phyloP scores from a whole-genome alignment of 768 basidiomycete species.

The Kwoniella europaea region DNA sequence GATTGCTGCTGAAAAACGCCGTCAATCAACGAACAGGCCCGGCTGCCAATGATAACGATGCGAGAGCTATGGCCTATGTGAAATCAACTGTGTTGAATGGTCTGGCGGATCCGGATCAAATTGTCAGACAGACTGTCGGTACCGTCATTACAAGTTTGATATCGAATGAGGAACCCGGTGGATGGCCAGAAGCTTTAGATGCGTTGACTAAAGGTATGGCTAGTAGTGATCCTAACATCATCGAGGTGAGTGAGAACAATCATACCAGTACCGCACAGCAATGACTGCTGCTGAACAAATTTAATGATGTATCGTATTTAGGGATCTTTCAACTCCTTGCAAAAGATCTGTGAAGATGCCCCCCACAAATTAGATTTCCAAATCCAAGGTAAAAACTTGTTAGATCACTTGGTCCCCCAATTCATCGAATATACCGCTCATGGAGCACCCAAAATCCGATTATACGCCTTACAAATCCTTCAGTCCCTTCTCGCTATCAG shows the following conservation, averaged over 20 bases:
- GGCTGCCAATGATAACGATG: constrained; percentile 66
- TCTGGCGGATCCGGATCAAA: constrained; percentile 73
- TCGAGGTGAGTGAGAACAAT: constrained; percentile 71
- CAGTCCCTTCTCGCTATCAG: constrained; percentile 89
- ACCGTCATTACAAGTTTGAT: constrained; percentile 91
- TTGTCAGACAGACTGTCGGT: constrained; percentile 92
- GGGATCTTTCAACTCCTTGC: constrained; percentile 92
- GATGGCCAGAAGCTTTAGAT: constrained; percentile 93
- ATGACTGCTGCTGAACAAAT: not conserved
- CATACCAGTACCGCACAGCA: not conserved
- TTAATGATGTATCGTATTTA: constrained; percentile 43
- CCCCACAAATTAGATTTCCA: constrained; percentile 93
- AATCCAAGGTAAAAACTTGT: constrained; percentile 86
- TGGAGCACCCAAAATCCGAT: constrained; percentile 82
- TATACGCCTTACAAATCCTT: constrained; percentile 89
- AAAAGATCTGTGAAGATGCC: constrained; percentile 96
- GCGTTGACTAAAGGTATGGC: constrained; percentile 81
- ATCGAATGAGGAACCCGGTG: constrained; percentile 81
- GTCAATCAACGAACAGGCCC: constrained; percentile 76
- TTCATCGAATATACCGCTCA: constrained; percentile 89
- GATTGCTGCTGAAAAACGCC: constrained; percentile 93
- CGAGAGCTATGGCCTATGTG: constrained; percentile 62
- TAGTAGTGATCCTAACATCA: constrained; percentile 72
- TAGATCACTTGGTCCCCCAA: constrained; percentile 96
- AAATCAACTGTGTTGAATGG: constrained; percentile 54